A percentile compares a stretch with the other conserved stretches of the same genome.
Conservation (phyloP, 345 rosid species). For the Excoecaria cochinchinensis region DNA sequence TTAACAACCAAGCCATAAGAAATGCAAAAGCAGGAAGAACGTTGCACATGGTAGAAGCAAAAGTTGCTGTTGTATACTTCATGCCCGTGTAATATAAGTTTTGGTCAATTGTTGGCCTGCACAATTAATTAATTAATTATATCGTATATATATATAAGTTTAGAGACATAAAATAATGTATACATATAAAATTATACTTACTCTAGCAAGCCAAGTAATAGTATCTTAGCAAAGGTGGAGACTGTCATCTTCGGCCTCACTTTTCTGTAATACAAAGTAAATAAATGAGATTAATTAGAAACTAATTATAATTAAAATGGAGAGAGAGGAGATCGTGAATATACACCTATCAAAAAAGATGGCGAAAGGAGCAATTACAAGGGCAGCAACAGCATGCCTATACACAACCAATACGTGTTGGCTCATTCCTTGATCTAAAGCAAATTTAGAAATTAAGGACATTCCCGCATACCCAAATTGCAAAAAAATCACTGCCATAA, state of each 20-base stretch:
- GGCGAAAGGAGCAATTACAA: slow-evolving; percentile 71
- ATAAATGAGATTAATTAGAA: too few species aligned
- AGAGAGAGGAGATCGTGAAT: not conserved
- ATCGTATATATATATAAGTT: not conserved
- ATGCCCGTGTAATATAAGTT: slow-evolving; percentile 72
- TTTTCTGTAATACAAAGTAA: slow-evolving; percentile 45
- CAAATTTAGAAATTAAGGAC: slow-evolving; percentile 52
- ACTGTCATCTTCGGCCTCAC: slow-evolving; percentile 74
- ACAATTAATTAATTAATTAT: not conserved
- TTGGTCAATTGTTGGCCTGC: slow-evolving; percentile 66
- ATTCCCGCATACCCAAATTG: slow-evolving; percentile 62
- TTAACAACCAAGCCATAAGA: slow-evolving; percentile 74
- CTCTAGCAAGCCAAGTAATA: slow-evolving; percentile 70
- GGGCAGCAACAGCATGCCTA: slow-evolving; percentile 60
- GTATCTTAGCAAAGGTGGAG: slow-evolving; percentile 60
- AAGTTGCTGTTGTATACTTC: slow-evolving; percentile 85
- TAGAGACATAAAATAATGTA: not conserved
- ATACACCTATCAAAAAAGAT: slow-evolving; percentile 60
- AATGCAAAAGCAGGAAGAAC: slow-evolving; percentile 84
- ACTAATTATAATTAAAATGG: too few species aligned
- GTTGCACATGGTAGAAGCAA: slow-evolving; percentile 74
- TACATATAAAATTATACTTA: slow-evolving; percentile 30
- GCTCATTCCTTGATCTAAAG: slow-evolving; percentile 61
- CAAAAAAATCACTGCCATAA: slow-evolving; percentile 46
- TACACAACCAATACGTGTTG: slow-evolving; percentile 66